These are phyloP conservation scores for Fomitopsis betulina DNA, from an alignment of 1,284 basidiomycete species.

Conservation along the genomic window DNA sequence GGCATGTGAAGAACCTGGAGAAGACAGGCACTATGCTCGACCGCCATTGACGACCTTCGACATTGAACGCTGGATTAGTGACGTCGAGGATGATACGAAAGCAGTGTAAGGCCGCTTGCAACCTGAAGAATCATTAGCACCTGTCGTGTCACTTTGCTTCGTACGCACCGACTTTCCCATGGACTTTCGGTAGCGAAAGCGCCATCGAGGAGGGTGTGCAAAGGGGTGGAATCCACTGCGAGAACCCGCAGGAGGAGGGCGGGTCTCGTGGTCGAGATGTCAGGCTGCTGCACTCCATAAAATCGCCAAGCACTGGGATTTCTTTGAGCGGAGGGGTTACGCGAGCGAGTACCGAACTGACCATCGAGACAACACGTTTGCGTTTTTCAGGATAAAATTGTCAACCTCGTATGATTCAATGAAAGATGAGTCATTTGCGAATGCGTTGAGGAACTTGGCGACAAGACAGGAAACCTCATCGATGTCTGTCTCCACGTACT, in stretches of 20 bases:
- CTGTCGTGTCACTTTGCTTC: background rate
- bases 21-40: conserved; percentile 56
- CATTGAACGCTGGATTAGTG: conserved; percentile 50
- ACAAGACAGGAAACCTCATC: conserved; percentile 50
- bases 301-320: conserved; percentile 56
- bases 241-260: conserved; percentile 54
- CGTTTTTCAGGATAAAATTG: conserved; percentile 65
- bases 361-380: conserved; percentile 50
- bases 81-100: conserved; percentile 64
- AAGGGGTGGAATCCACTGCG: conserved; percentile 57
- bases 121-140: conserved; percentile 16
- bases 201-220: conserved; percentile 43
- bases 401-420: conserved; percentile 63
- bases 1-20: conserved; percentile 50
- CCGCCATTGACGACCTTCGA: conserved; percentile 65
- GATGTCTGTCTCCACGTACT: conserved; percentile 44
- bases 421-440: conserved; percentile 52
- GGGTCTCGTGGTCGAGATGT: conserved; percentile 47
- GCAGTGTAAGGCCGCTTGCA: conserved; percentile 40
- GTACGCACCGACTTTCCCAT: conserved; percentile 46
- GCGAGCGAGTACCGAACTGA: conserved; percentile 24
- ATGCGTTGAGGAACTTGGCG: conserved; percentile 59
- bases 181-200: conserved; percentile 28
- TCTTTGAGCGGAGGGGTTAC: background rate
- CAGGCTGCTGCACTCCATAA: conserved; percentile 52